Evolutionary conservation across 306 rosid genomes (phyloP).

Genomic region (Bauhinia variegata): DNA sequence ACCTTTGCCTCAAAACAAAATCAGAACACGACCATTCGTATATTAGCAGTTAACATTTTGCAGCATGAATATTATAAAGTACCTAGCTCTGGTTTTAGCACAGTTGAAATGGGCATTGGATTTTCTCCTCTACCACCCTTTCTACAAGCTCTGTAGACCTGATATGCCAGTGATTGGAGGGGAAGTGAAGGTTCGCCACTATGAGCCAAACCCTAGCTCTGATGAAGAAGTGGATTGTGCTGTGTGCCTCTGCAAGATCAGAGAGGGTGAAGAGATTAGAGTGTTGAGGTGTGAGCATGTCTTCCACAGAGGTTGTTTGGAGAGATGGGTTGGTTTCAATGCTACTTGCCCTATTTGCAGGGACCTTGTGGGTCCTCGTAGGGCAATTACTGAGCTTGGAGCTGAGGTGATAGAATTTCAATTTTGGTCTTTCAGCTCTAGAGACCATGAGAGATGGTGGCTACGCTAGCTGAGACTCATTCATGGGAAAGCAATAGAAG

Average conservation of each 20-base stretch:
- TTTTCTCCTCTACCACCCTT: conserved; percentile 40
- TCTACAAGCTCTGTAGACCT: conserved; percentile 16
- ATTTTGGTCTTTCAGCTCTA: neutral
- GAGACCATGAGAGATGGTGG: neutral
- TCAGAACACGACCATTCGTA: too few species aligned
- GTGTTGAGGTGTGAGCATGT: conserved; percentile 48
- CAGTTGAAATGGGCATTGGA: conserved; percentile 46
- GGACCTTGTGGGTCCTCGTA: conserved; percentile 14
- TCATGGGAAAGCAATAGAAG: too few species aligned
- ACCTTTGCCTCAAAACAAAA: too few species aligned
- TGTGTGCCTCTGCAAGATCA: conserved; percentile 47
- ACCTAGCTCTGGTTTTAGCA: conserved; percentile 6
- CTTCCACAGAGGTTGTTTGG: conserved; percentile 50
- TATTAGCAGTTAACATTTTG: too few species aligned
- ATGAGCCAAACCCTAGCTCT: neutral
- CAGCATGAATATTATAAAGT: conserved; percentile 29
- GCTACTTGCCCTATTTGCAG: conserved; percentile 60
- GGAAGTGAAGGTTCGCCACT: neutral
- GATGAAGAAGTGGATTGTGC: conserved; percentile 41
- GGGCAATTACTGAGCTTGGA: neutral
- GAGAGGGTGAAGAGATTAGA: conserved; percentile 52
- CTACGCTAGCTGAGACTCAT: neutral
- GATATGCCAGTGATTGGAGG: neutral
- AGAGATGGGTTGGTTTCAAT: conserved; percentile 38
- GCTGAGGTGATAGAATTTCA: neutral